Evolutionary conservation across 495 filamentous ascomycete genomes (phyloP).

Genomic region (Lepidopterella palustris): DNA sequence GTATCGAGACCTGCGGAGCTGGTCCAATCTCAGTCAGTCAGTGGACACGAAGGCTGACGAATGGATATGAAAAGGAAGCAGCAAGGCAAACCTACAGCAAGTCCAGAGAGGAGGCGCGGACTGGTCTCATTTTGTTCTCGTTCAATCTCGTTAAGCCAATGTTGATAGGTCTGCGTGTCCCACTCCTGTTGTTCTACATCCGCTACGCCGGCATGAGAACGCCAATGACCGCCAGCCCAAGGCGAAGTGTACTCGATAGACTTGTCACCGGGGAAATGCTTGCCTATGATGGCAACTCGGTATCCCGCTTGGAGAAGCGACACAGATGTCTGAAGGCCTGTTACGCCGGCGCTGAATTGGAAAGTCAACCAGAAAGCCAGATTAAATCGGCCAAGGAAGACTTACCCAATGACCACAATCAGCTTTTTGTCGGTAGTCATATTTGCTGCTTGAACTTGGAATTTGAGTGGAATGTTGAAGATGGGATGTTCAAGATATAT

Average conservation of each 20-base stretch:
- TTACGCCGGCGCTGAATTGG: conserved; percentile 40
- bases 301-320: conserved; percentile 41
- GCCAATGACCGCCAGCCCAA: conserved; percentile 42
- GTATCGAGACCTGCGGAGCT: background rate
- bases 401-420: conserved; percentile 4
- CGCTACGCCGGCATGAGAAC: conserved; percentile 30
- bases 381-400: background rate
- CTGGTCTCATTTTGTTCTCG: background rate
- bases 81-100: background rate
- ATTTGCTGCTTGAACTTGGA: background rate
- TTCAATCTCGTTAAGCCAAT: conserved; percentile 24
- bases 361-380: background rate
- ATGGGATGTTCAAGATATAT: background rate
- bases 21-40: background rate
- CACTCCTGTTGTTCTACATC: conserved; percentile 31
- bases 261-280: conserved; percentile 38
- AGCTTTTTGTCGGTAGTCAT: background rate
- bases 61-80: background rate
- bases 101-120: background rate
- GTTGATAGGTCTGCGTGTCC: conserved; percentile 36
- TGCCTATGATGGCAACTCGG: conserved; percentile 41
- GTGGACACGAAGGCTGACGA: background rate
- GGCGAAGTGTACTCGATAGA: conserved; percentile 38
- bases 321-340: conserved; percentile 44
- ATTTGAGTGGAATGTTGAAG: background rate